Evolutionary conservation across 495 filamentous ascomycete species (phyloP), one percentile per base, ranked within the genome.

Genomic region (Cetradonia linearis): DNA sequence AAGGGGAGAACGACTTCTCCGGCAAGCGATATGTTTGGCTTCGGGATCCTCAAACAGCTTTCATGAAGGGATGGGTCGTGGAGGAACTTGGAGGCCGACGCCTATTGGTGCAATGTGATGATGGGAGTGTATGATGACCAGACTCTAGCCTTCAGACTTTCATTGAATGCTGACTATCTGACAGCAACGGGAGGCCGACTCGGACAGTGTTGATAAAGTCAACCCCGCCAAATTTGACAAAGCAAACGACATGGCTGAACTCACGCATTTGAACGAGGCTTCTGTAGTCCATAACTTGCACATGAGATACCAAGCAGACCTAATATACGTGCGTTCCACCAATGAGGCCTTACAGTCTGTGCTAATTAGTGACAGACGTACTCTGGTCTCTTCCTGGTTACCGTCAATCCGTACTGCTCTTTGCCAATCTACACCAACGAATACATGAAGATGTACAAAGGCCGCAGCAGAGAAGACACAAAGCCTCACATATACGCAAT

Each of bases 161-260:
- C 9, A 30, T 33, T 20, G 30, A 44, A 25, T 16, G 28, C 58
- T 62, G 57, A 66, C 66, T 67, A 34, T 66, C 55, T 53, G 33
- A 60, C 64, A 95, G 86, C 90, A 95, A 82, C 87, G 89, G 49
- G 86, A 89, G 68, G 85, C 93, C 36, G 83, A 91, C 64, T 72
- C 80, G 25, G 89, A 96, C 63, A 85, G 81, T 60, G 90, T 95
- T 53, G 94, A 99, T 77, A 96, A 95, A 72, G 94, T 97, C 74
- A 99, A 99, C 72, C 94, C 94, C 28, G 94, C 89, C 58, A 99
- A 99, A 69, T 99, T 99, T 70, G 94, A 99, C 78, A 96, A 93
- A 72, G 92, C 93, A 8, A 87, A 95, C 74, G 94, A 99, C 69
- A 99, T 99, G 94, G 93, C 94, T 2, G 93, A 97, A 72, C 77